Base-by-base conservation (phyloP, 148 eudicot species). In the Amaranthus hypochondriacus region DNA sequence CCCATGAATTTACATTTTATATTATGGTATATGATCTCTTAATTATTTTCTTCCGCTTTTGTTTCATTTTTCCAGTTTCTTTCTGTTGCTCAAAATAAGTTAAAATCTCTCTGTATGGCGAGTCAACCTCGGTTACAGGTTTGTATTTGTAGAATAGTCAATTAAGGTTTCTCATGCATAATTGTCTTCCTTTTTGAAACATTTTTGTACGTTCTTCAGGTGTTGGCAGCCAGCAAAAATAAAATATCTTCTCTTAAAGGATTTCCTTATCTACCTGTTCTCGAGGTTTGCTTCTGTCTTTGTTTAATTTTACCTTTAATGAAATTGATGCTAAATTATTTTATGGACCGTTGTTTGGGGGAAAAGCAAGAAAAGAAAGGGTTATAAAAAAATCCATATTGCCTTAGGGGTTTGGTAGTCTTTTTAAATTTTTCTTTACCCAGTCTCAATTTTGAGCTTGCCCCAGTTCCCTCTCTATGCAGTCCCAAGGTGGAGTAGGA, bases 61-160 rank as follows among this genome's bases (percentile, higher is more conserved):
- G 42, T 71, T 13, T 9, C 72, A 73, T 49, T 65, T 72, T 72
- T 76, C 44, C 90, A 95, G 99, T 95, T 95, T 81, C 86, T 95
- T 5, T 95, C 97, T 52, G 94, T 95, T 66, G 96, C 99, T 28
- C 99, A 95, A 82, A 95, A 95, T 79, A 95, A 92, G 80, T 76
- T 95, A 66, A 95, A 92, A 83, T 89, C 99, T 74, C 92, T 95
- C 80, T 82, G 89, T 78, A 95, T 95, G 99, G 96, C 96, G n/a
- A 90, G 96, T 84, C 99, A 92, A 78, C 99, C 99, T 66, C 94
- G 99, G 49, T 73, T 95, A 75, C 97, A 95, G 99, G 99, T 95
- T 75, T 73, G 77, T 69, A 59, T 81, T 56, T 63, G 58, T 66
- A 44, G 55, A 39, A 47, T 70, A 56, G 39, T 15, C 47, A n/a